Evolutionary conservation across 1,284 basidiomycete genomes (phyloP).

Genomic region (Wolfiporia cocos): DNA sequence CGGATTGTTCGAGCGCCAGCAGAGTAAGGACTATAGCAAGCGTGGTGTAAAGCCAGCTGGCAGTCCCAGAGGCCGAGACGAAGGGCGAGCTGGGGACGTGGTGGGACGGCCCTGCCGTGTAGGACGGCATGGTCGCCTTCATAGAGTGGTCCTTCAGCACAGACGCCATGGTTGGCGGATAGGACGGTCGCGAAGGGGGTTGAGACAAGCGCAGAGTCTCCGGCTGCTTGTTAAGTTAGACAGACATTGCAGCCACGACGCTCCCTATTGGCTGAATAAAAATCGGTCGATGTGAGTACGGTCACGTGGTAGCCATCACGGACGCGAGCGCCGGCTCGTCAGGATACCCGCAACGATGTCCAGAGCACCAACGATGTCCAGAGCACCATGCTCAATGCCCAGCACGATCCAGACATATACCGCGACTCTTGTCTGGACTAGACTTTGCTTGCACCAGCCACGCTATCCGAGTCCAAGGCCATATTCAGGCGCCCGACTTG

Average conservation of each 20-base stretch:
- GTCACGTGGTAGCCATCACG: no score
- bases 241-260: conserved; percentile 1
- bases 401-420: no score
- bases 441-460: no score
- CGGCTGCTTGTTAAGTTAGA: background rate
- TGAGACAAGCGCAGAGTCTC: conserved; percentile 1
- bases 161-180: conserved; percentile 17
- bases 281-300: conserved; percentile 21
- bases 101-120: conserved; percentile 35
- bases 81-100: conserved; percentile 42
- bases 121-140: conserved; percentile 36
- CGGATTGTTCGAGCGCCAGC: conserved; percentile 74
- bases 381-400: no score
- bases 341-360: no score
- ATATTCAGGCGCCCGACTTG: no score
- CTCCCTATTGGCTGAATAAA: conserved; percentile 19
- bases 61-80: conserved; percentile 30
- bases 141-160: conserved; percentile 27
- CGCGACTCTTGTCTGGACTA: no score
- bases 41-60: conserved; percentile 63
- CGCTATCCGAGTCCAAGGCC: no score
- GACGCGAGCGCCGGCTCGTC: no score
- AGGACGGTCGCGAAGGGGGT: conserved; percentile 7
- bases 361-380: no score
- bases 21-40: conserved; percentile 55